These are phyloP conservation scores for Escallonia rubra DNA, from an alignment of 129 eudicot genomes.

Conservation along the genomic window DNA sequence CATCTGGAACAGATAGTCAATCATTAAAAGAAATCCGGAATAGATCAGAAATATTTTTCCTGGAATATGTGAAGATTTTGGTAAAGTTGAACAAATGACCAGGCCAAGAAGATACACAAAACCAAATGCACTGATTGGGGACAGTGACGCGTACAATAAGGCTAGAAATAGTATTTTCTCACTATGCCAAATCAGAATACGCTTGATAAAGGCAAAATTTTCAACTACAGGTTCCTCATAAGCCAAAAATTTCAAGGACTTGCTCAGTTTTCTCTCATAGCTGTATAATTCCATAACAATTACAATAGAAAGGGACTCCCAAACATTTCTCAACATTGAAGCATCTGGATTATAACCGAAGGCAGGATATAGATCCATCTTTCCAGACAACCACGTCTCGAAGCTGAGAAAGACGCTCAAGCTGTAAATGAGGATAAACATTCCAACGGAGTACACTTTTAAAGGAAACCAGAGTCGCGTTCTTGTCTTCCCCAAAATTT, in stretches of 20 bases:
- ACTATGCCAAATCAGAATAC: constrained; percentile 50
- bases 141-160: constrained; percentile 42
- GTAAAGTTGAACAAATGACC: constrained; percentile 37
- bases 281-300: constrained; percentile 49
- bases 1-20: constrained; percentile 48
- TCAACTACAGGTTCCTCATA: constrained; percentile 17
- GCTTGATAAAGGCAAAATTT: constrained; percentile 28
- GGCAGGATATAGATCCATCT: constrained; percentile 27
- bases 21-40: constrained; percentile 42
- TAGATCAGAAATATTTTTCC: constrained; percentile 37
- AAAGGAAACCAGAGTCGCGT: constrained; percentile 50
- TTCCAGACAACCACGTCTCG: constrained; percentile 31
- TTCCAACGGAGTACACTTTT: constrained; percentile 32
- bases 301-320: constrained; percentile 37
- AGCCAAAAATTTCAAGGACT: constrained; percentile 21
- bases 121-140: constrained; percentile 52
- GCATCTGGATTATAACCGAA: constrained; percentile 44
- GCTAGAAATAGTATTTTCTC: constrained; percentile 42
- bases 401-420: constrained; percentile 36
- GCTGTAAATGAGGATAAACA: constrained; percentile 31
- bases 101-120: constrained; percentile 46
- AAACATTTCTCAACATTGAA: constrained; percentile 34
- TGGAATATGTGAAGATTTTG: constrained; percentile 43
- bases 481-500: constrained; percentile 47
- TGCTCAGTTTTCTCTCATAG: constrained; percentile 44